Conservation (phyloP, 2,329 filamentous ascomycete species). For the Pyrenophora tritici-repentis region DNA sequence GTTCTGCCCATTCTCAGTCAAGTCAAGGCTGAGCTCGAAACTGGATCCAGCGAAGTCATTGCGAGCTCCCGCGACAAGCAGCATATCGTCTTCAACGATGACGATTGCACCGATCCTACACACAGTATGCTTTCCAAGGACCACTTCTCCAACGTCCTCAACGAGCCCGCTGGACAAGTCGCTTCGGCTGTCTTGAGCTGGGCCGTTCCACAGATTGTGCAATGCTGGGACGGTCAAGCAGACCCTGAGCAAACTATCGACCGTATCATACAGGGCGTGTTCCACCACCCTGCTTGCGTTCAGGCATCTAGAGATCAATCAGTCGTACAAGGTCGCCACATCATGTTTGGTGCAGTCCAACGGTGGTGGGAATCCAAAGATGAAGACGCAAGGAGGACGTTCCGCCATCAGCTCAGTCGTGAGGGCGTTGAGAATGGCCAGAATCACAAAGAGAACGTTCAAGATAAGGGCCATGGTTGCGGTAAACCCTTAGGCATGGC, state of each 20-base stretch:
- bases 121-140: constrained; percentile 97
- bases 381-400: constrained; percentile 65
- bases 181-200: constrained; percentile 79
- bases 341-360: constrained; percentile 80
- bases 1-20: constrained; percentile 84
- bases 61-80: constrained; percentile 82
- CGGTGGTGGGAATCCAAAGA: constrained; percentile 79
- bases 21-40: constrained; percentile 84
- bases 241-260: constrained; percentile 73
- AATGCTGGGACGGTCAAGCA: constrained; percentile 81
- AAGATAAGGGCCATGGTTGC: constrained; percentile 85
- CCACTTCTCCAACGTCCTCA: constrained; percentile 87
- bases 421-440: constrained; percentile 75
- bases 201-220: constrained; percentile 87
- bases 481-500: constrained; percentile 79
- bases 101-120: constrained; percentile 77
- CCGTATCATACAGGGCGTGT: constrained; percentile 78
- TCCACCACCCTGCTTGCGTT: constrained; percentile 86
- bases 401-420: constrained; percentile 76
- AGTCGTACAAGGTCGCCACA: constrained; percentile 69
- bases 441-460: constrained; percentile 85
- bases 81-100: constrained; percentile 82
- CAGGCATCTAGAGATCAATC: constrained; percentile 68
- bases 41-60: constrained; percentile 86
- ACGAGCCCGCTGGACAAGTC: constrained; percentile 83